Evolutionary conservation across 2,329 filamentous ascomycete species (phyloP).

Genomic region (Geoglossum cookeanum): DNA sequence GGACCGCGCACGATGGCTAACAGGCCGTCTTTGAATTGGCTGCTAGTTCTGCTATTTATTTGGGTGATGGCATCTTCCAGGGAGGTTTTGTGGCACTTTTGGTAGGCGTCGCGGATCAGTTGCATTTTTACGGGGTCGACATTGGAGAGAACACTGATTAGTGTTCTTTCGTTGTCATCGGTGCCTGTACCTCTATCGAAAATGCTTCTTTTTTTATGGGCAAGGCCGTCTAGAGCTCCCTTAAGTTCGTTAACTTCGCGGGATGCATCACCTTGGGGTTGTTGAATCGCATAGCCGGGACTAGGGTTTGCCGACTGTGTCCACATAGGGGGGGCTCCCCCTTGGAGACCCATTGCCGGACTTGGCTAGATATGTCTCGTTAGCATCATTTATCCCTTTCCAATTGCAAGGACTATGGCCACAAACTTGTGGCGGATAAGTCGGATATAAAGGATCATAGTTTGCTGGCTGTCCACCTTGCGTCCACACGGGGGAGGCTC

Average conservation of each 20-base stretch:
- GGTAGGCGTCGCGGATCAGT: conserved; percentile 46
- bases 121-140: conserved; percentile 65
- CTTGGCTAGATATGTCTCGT: conserved; percentile 6
- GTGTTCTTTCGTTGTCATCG: conserved; percentile 55
- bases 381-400: not conserved
- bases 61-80: conserved; percentile 57
- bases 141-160: conserved; percentile 50
- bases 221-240: conserved; percentile 65
- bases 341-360: not conserved
- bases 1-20: conserved; percentile 63
- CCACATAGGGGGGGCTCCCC: not conserved
- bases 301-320: conserved; percentile 43
- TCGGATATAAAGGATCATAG: conserved; percentile 44
- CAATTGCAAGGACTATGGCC: not conserved
- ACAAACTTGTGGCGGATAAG: conserved; percentile 16
- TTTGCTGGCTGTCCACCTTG: conserved; percentile 42
- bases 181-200: conserved; percentile 90
- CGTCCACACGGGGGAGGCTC: not conserved
- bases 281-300: conserved; percentile 54
- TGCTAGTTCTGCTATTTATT: conserved; percentile 55
- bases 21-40: conserved; percentile 56
- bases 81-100: conserved; percentile 42
- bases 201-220: conserved; percentile 29
- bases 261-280: conserved; percentile 45
- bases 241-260: conserved; percentile 53